Evolutionary conservation across 352 stramenopile species (phyloP).

Genomic region (Peronospora farinosa): DNA sequence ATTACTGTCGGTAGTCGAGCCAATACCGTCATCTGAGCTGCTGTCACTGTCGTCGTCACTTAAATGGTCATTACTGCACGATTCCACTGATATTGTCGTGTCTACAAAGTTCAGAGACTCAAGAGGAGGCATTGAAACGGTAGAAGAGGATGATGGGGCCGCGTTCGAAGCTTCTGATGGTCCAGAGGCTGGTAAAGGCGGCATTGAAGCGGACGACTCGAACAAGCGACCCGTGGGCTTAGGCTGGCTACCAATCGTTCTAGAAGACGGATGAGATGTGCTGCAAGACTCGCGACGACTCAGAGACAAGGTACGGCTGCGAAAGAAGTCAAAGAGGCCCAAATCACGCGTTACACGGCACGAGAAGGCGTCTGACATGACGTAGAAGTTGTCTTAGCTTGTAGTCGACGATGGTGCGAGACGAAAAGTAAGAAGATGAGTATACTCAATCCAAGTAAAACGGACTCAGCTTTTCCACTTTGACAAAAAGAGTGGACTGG

Average conservation of each 20-base stretch:
- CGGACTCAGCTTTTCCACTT: not conserved
- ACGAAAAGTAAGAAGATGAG: not conserved
- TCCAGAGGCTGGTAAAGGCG: conserved; percentile 12
- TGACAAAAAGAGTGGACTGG: not conserved
- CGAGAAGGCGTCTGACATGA: conserved; percentile 30
- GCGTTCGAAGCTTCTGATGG: not conserved
- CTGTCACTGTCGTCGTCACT: conserved; percentile 38
- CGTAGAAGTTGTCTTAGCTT: conserved; percentile 1
- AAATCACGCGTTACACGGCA: conserved; percentile 26
- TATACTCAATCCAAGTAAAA: conserved; percentile 6
- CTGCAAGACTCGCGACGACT: conserved; percentile 24
- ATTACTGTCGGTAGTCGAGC: not conserved
- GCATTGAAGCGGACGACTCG: conserved; percentile 24
- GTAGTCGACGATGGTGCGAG: conserved; percentile 14
- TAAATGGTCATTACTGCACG: conserved; percentile 35
- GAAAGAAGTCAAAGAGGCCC: conserved; percentile 78
- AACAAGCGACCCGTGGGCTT: conserved; percentile 10
- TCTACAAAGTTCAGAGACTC: conserved; percentile 35
- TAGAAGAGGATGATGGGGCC: not conserved
- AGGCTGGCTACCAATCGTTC: conserved; percentile 8
- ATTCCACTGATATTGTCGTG: conserved; percentile 35
- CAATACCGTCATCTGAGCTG: conserved; percentile 28
- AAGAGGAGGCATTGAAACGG: not conserved
- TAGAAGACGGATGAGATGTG: conserved; percentile 17
- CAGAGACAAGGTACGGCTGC: conserved; percentile 45